Base-by-base conservation (phyloP, 164 flowering plant genomes). In the Pachysandra terminalis region DNA sequence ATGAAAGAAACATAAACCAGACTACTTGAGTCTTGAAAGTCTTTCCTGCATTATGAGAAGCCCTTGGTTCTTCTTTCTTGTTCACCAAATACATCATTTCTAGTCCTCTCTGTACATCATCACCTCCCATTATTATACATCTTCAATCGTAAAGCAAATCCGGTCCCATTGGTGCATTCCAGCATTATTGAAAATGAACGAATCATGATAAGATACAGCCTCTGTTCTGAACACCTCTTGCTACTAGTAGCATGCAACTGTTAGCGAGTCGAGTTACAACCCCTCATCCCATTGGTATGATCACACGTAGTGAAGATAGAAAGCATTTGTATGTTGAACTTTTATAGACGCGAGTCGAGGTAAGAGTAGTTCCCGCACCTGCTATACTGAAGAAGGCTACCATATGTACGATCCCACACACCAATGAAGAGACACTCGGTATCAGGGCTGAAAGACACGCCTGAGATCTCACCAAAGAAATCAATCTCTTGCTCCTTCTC, bases 391-490 rank as follows among this genome's bases (percentile, higher is more conserved):
- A 94, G 85, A 17, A 94, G 90, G 77, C 98, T 91, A 26, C 93
- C 96, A 71, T 94, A 91, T 0, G 96, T 91, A 5, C 97, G 87
- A 72, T 94, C 97, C 97, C 97, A 94, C 4, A 91, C 89, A 13
- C 97, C 97, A 58, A 94, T 80, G 65, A 86, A 94, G 16, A 94
- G 90, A 7, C 96, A 75, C 63, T 91, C 98, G 6, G 93, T 87
- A 74, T 94, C 98, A 0, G 97, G 98, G 71, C 98, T 91, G 72
- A 89, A 88, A 0, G 98, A 90, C 24, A 87, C 69, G 0, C 98
- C 98, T 8, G 98, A 90, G 55, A 91, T 85, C 81, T 94, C 98
- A 0, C 98, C 98, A 69, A 94, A 94, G 82, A 94, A 94, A 65
- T 94, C 98, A 19, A 91, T 87, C 69, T 91, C 96, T 64, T 94